Evolutionary conservation across 352 stramenopile species (phyloP), one percentile per base, ranked within the genome.

Genomic region (Phytopythium vexans): DNA sequence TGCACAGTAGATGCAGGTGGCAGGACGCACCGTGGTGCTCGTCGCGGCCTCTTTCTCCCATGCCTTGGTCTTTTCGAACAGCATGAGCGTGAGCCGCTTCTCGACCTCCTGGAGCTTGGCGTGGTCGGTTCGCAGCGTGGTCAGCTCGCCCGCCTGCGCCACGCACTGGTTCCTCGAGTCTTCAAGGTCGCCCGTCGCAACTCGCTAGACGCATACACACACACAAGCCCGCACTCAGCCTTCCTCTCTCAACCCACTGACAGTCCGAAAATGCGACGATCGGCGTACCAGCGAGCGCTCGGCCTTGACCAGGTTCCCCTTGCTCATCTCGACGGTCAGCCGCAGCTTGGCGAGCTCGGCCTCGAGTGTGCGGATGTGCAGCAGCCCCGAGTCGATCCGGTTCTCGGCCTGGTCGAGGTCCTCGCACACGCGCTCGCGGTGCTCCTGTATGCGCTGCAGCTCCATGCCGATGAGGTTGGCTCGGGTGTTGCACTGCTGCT

Each of bases 51-150:
- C 78, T 21, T 77, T 70, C 56, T 91, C 76, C 76, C 74, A 91
- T 7, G 76, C 77, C 35, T 82, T 86, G 0, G 76, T 89, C 52
- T 91, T 89, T 36, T 91, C 78, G 44, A 89, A 86, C 6, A 89
- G 58, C 53, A 76, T 55, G 16, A 79, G 60, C 10, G 75, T 84
- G 6, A 92, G 55, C 8, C 74, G 70, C 40, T 75, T 70, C 6
- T 78, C 66, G 49, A 83, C 77, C 51, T 86, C 70, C 47, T 68
- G 65, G 12, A 86, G 38, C 12, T 72, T 77, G 6, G 58, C 48
- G 45, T 82, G 58, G 10, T 72, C 56, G 5, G 38, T 15, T 14
- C 62, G 72, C 2, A 88, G 31, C 1, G 57, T 33, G 32, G 54
- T 58, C 27, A 88, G 43, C 47, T 81, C 69, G 0, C 70, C 58